Conservation (phyloP, 805 yeast genomes). For the Kluyveromyces wickerhamii region DNA sequence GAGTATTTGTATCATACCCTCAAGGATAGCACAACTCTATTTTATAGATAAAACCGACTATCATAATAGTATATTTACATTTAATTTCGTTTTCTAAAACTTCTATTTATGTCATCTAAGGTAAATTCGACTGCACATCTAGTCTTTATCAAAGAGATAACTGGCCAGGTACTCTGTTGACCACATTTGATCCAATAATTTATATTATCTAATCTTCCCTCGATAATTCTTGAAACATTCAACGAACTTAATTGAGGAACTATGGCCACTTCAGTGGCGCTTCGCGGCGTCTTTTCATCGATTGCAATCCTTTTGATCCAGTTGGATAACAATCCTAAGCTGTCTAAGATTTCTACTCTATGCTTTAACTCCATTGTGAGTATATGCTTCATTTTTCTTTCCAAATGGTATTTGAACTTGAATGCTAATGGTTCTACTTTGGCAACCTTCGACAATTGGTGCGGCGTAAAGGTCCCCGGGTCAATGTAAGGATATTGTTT, state of each 20-base stretch:
- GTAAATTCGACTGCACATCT: constrained; percentile 87
- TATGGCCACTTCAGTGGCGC: constrained; percentile 77
- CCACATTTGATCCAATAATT: constrained; percentile 89
- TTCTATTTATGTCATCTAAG: constrained; percentile 59
- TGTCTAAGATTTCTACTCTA: constrained; percentile 70
- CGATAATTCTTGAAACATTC: constrained; percentile 68
- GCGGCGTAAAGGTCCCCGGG: constrained; percentile 12
- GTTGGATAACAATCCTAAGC: constrained; percentile 65
- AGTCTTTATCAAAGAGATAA: constrained; percentile 74
- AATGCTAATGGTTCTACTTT: constrained; percentile 32
- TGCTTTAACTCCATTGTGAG: constrained; percentile 76
- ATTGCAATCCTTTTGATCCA: constrained; percentile 67
- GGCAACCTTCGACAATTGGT: constrained; percentile 25
- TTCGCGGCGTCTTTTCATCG: constrained; percentile 79
- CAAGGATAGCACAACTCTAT: constrained; percentile 42
- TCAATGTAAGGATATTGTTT: constrained; percentile 33
- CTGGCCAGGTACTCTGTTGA: constrained; percentile 89
- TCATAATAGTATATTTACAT: neutral
- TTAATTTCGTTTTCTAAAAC: constrained; percentile 7
- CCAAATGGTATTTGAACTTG: constrained; percentile 29
- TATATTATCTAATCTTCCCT: constrained; percentile 69
- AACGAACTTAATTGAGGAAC: constrained; percentile 79
- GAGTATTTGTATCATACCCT: constrained; percentile 55
- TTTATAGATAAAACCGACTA: constrained; percentile 28
- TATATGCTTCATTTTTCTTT: constrained; percentile 43